A percentile compares a stretch with the other conserved stretches of the same genome.
These are phyloP conservation scores for Apiotrichum mycotoxinovorans DNA, from an alignment of 1,284 basidiomycete genomes.

Conservation along the genomic window DNA sequence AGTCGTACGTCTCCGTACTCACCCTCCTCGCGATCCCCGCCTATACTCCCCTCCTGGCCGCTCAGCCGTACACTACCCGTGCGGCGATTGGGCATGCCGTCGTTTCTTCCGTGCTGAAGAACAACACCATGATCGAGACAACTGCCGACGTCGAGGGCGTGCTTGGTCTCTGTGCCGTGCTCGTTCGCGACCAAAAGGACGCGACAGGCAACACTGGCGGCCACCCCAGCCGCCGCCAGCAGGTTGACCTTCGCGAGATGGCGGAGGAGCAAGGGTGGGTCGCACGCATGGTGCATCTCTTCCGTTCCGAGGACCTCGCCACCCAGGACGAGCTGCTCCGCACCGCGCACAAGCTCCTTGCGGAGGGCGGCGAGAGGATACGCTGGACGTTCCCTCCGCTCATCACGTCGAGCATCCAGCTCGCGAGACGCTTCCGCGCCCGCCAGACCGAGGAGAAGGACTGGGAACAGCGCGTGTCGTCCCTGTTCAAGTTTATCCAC, in stretches of 20 bases:
- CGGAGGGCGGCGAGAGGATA: constrained; percentile 87
- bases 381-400: constrained; percentile 90
- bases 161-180: constrained; percentile 80
- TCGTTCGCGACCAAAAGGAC: constrained; percentile 84
- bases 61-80: constrained; percentile 81
- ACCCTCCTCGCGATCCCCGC: constrained; percentile 87
- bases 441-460: constrained; percentile 63
- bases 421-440: constrained; percentile 81
- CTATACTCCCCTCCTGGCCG: constrained; percentile 73
- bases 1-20: constrained; percentile 87
- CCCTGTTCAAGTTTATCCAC: constrained; percentile 85
- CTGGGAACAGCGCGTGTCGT: constrained; percentile 74
- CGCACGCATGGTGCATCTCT: constrained; percentile 90
- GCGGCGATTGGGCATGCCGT: constrained; percentile 86
- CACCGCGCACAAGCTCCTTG: constrained; percentile 79
- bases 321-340: constrained; percentile 80
- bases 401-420: constrained; percentile 82
- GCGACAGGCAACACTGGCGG: constrained; percentile 50
- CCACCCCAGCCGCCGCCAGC: constrained; percentile 18
- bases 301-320: constrained; percentile 74
- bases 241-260: constrained; percentile 76
- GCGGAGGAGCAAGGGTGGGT: constrained; percentile 98
- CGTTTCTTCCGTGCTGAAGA: constrained; percentile 86
- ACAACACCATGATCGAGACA: constrained; percentile 84
- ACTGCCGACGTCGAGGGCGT: constrained; percentile 89